Conservation (phyloP, 129 eudicot species). For the Saposhnikovia divaricata region DNA sequence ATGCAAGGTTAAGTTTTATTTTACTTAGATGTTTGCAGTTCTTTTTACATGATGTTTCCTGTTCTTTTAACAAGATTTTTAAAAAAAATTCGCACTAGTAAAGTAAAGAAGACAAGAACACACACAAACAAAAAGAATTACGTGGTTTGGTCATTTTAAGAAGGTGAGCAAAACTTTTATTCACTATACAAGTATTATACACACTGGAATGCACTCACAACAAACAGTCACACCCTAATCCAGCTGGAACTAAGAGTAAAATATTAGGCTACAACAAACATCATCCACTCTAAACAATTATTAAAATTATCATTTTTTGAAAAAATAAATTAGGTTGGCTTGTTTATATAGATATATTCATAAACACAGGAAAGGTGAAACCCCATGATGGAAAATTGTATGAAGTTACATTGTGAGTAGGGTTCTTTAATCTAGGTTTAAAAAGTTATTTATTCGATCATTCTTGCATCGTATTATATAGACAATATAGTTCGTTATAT, state of each 20-base stretch:
- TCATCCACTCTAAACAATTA: neutral
- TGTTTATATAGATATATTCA: neutral
- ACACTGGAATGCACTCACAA: neutral
- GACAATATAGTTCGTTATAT: too few relatives aligned
- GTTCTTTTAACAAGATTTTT: too few relatives aligned
- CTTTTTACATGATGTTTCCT: neutral
- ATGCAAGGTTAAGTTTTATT: constrained; percentile 40
- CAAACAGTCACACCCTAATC: neutral
- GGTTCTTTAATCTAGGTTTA: neutral
- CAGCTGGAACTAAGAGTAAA: neutral
- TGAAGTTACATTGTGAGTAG: neutral
- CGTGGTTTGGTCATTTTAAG: neutral
- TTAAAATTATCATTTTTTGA: neutral
- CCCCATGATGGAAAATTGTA: neutral
- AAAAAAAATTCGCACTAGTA: neutral
- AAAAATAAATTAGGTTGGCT: neutral
- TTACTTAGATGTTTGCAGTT: neutral
- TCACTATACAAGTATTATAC: neutral
- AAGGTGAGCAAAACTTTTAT: neutral
- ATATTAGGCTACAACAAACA: neutral
- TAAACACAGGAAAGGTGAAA: neutral
- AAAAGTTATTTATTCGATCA: neutral
- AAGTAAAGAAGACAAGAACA: neutral
- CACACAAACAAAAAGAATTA: neutral
- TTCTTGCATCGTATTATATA: neutral